Base-by-base conservation (phyloP, 345 rosid genomes). In the Acer negundo region DNA sequence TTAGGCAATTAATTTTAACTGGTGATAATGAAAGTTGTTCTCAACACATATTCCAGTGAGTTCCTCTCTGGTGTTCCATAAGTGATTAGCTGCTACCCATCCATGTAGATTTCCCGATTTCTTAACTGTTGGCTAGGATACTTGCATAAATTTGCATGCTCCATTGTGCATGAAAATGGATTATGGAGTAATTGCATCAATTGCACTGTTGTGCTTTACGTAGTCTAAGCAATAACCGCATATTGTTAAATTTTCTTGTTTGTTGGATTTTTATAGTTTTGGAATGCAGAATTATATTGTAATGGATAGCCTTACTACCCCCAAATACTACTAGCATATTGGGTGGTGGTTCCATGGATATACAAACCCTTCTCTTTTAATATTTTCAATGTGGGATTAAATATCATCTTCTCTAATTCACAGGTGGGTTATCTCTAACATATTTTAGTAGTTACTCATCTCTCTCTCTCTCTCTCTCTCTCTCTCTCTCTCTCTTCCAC, bases 21-120 rank as follows among this genome's bases (percentile, higher is more conserved):
- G 97, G 98, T 35, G 95, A 90, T 77, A 77, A 84, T 68, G 97
- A 93, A 87, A 93, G 95, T 86, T 90, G 94, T 85, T 85, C 94
- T 63, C 93, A 87, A 31, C 95, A 95, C 80, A 83, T 95, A 75
- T 89, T 84, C 79, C 94, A 85, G 95, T 92, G 79, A 91, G 93
- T 79, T 51, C 12, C 75, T 72, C 38, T 74, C 56, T 66, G 17
- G 2, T 51, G 58, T 13, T 16, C 42, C 23, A 38, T 31, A 40
- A 40, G 12, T 1, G 3, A 2, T 35, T 42, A 62, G 47, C 1
- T n/a, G 4, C 6, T 46, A 24, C 17, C 69, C 23, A 42, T 62
- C 7, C 22, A 8, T 22, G 13, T 53, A 28, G 24, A 19, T 19
- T 26, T 47, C 62, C 62, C 1, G 11, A 74, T 64, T 75, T 20